Base-by-base conservation (phyloP, 192 early-diverging fungal genomes). In the Podochytrium sp. region DNA sequence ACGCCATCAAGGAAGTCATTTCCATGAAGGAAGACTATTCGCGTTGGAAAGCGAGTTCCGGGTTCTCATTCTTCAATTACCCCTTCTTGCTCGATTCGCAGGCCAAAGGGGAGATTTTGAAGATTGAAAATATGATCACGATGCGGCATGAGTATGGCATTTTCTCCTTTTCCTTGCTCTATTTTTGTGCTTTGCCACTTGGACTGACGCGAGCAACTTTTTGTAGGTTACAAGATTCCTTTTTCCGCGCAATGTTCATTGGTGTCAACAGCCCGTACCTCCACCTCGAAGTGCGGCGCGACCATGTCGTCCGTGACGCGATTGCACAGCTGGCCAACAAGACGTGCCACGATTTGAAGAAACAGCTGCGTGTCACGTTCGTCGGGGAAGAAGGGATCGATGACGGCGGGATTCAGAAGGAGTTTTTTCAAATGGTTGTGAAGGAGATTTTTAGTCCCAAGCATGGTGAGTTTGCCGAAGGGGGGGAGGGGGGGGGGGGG, bases 321-420 rank as follows among this genome's bases (percentile, higher is more conserved):
- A 42, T 83, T n/a, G 80, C 75, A 6, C 80, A 96, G 80, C 83
- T 97, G 43, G 88, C 91, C 30, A 78, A 85, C 53, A 95, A 97
- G 76, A 84, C 92, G 14, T 84, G 86, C 51, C 89, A 93, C 71
- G 96, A 97, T 70, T 81, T 96, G 63, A 91, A 92, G 55, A 97
- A 96, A 76, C 95, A 95, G 76, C 84, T 97, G 27, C 86, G 94
- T 43, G 90, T 97, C 58, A 85, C 92, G 38, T 97, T 97, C 87
- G 89, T 94, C 0, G 93, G 93, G 30, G 96, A 96, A 66, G 95
- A 96, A 71, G 84, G 93, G 30, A 90, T 97, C 23, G 94, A 96
- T 71, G 94, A 94, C 75, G 95, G 95, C 51, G 95, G 95, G 6
- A 90, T 97, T 42, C 92, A 94, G 70, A 96, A 96, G 73, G 95